Percentiles rank a stretch among this genome's conserved stretches.
Evolutionary conservation across 2,329 filamentous ascomycete species (phyloP).

Genomic region (Colletotrichum abscissum): DNA sequence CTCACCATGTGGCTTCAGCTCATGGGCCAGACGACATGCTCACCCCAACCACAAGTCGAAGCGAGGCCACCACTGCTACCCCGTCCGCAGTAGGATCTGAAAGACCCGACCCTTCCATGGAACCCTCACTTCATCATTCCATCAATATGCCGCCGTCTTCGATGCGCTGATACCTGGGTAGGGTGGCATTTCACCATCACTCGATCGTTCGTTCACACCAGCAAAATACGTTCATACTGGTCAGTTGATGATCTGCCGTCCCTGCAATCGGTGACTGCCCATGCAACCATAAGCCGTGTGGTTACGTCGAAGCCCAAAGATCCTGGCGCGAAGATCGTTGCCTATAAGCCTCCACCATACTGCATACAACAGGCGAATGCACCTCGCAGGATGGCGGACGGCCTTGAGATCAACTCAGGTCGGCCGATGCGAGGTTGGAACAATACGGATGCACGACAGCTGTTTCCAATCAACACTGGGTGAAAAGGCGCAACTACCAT

Average conservation of each 20-base stretch:
- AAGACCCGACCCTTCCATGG: neutral
- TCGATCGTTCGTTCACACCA: constrained; percentile 18
- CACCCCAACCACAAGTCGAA: neutral
- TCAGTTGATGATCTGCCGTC: constrained; percentile 27
- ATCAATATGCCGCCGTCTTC: neutral
- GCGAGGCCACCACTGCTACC: neutral
- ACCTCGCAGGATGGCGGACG: neutral
- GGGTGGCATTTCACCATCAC: neutral
- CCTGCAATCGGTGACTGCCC: constrained; percentile 5
- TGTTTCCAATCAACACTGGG: neutral
- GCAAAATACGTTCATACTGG: neutral
- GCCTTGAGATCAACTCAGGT: neutral
- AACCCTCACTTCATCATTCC: neutral
- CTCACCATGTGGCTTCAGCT: constrained; percentile 17
- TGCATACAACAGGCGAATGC: neutral
- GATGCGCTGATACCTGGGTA: neutral
- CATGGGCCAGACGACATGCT: neutral
- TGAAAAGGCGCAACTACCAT: neutral
- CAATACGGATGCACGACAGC: neutral
- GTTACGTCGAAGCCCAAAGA: constrained; percentile 13
- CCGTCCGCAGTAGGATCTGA: no score
- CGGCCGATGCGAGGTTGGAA: neutral
- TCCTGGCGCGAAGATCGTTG: constrained; percentile 3
- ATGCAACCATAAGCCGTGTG: constrained; percentile 20
- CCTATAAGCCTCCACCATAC: neutral